Conservation (phyloP, 208 protist species). For the Wallacemonas sp. region DNA sequence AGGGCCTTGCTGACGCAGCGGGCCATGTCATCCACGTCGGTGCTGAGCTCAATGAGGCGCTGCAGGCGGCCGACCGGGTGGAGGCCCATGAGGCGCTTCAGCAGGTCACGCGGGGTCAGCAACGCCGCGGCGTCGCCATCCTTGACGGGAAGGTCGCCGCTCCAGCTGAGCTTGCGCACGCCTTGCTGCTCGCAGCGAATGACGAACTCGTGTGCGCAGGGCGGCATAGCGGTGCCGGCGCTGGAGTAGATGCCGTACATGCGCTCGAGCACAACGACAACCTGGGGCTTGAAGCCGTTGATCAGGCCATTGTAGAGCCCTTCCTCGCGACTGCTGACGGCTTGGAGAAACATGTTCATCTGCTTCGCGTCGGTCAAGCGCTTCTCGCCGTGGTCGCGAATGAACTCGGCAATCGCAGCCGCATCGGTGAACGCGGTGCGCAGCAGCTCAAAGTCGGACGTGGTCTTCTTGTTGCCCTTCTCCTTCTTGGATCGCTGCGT, state of each 20-base stretch:
- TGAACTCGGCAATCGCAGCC: constrained; percentile 54
- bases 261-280: constrained; percentile 55
- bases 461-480: constrained; percentile 30
- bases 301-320: constrained; percentile 56
- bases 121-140: constrained; percentile 37
- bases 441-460: constrained; percentile 62
- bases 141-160: constrained; percentile 20
- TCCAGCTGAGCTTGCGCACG: constrained; percentile 61
- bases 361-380: constrained; percentile 53
- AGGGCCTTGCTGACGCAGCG: constrained; percentile 47
- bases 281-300: constrained; percentile 48
- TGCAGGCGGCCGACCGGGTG: constrained; percentile 66
- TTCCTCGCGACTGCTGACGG: constrained; percentile 53
- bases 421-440: constrained; percentile 45
- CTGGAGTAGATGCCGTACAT: constrained; percentile 63
- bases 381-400: constrained; percentile 45
- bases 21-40: constrained; percentile 38
- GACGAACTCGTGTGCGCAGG: constrained; percentile 75
- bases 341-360: constrained; percentile 74
- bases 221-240: constrained; percentile 33
- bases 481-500: constrained; percentile 34
- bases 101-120: constrained; percentile 60
- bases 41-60: constrained; percentile 72
- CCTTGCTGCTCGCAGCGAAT: constrained; percentile 83
- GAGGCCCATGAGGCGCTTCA: constrained; percentile 53